A percentile compares a stretch with the other conserved stretches of the same genome.
phyloP scores from a whole-genome alignment of 148 eudicot genomes.

The Arbutus unedo region DNA sequence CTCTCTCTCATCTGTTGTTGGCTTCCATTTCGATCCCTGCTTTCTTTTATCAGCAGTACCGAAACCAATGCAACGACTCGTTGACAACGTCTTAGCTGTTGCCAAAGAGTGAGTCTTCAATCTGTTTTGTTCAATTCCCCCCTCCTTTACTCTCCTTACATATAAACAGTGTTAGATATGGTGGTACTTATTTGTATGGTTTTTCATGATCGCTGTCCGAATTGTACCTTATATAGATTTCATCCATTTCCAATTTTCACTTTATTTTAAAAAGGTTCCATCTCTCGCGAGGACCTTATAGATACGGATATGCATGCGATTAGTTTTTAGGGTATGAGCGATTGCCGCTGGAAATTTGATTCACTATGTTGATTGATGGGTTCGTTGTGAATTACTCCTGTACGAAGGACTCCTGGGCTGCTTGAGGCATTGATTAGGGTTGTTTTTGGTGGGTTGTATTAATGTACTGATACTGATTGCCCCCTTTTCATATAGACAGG shows the following conservation, averaged over 20 bases:
- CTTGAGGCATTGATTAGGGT: background rate
- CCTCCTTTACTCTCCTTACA: background rate
- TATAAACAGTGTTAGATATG: background rate
- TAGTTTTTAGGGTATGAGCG: background rate
- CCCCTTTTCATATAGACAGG: background rate
- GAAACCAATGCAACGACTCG: slow-evolving; percentile 50
- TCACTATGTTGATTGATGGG: background rate
- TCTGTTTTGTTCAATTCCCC: background rate
- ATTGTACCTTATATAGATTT: background rate
- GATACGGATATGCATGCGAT: background rate
- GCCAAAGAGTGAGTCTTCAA: slow-evolving; percentile 56
- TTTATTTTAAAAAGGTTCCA: background rate
- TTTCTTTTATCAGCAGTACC: background rate
- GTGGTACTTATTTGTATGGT: background rate
- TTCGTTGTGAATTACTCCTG: background rate
- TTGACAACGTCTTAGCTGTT: slow-evolving; percentile 63
- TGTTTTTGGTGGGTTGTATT: background rate
- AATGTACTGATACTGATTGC: background rate
- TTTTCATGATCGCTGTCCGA: background rate
- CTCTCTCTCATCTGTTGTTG: background rate
- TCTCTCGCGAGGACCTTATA: background rate
- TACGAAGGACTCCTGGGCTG: background rate
- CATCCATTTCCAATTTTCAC: background rate
- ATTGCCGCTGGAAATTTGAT: background rate
- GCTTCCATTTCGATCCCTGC: slow-evolving; percentile 12